phyloP scores from a whole-genome alignment of 495 filamentous ascomycete genomes.

The Darksidea phi region DNA sequence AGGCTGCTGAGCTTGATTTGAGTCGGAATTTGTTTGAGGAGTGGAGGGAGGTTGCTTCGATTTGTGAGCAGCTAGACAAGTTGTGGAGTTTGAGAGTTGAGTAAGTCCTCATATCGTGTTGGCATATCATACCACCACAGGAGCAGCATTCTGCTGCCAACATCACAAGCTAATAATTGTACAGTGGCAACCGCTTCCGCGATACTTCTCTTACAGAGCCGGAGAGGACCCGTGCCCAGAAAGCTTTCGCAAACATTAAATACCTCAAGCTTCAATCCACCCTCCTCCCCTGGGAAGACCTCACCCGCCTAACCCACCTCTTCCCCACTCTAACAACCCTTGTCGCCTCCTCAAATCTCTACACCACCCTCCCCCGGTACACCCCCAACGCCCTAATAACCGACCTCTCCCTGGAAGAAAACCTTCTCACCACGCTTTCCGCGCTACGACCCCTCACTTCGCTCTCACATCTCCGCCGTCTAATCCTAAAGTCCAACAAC shows the following conservation, averaged over 20 bases:
- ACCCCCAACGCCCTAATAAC: constrained; percentile 49
- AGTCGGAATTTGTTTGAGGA: constrained; percentile 76
- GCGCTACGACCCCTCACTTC: constrained; percentile 48
- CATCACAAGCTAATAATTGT: not conserved
- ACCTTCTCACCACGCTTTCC: constrained; percentile 63
- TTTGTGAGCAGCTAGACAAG: constrained; percentile 64
- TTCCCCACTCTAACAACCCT: constrained; percentile 65
- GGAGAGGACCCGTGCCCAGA: constrained; percentile 41
- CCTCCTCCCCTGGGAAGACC: constrained; percentile 67
- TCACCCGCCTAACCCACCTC: constrained; percentile 22
- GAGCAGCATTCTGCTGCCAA: too few species aligned
- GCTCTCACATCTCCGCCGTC: constrained; percentile 58
- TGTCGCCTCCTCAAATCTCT: constrained; percentile 54
- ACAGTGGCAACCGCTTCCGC: constrained; percentile 77
- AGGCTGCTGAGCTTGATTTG: constrained; percentile 79
- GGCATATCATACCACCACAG: not conserved
- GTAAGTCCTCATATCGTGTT: constrained; percentile 48
- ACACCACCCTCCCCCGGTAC: constrained; percentile 39
- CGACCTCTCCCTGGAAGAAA: constrained; percentile 71
- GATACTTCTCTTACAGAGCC: constrained; percentile 44
- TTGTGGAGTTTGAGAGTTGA: constrained; percentile 68
- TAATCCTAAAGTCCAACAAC: constrained; percentile 49
- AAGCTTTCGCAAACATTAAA: constrained; percentile 59
- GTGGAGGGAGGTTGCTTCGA: constrained; percentile 62
- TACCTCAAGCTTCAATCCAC: constrained; percentile 72